Percentiles rank a stretch among this genome's conserved stretches.
Evolutionary conservation across 140 eudicot species (phyloP).

Genomic region (Cichorium intybus): DNA sequence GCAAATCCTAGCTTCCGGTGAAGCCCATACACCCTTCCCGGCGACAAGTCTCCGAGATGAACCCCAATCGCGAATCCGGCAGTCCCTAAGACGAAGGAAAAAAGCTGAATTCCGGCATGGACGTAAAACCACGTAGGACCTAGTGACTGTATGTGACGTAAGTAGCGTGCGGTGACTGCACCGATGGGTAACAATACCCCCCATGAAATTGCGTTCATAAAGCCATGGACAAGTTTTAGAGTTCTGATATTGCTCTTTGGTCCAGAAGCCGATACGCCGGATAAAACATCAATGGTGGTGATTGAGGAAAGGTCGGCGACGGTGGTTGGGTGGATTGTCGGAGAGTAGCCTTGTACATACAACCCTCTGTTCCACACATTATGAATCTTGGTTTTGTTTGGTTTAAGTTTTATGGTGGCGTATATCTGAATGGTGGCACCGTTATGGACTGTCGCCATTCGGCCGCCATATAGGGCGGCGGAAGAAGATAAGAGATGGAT

Average conservation of each 20-base stretch:
- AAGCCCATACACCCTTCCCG: constrained; percentile 69
- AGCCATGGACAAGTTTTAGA: constrained; percentile 62
- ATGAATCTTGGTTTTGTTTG: constrained; percentile 74
- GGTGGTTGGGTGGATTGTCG: constrained; percentile 84
- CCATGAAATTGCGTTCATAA: constrained; percentile 75
- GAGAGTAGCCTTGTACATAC: constrained; percentile 98
- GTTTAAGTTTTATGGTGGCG: constrained; percentile 67
- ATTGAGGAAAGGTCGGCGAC: constrained; percentile 63
- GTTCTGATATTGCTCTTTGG: constrained; percentile 37
- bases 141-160: constrained; percentile 58
- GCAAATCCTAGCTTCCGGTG: constrained; percentile 81
- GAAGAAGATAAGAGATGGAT: constrained; percentile 75
- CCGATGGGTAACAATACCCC: constrained; percentile 80
- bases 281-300: constrained; percentile 68
- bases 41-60: constrained; percentile 66
- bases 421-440: constrained; percentile 72
- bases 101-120: constrained; percentile 79
- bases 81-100: constrained; percentile 61
- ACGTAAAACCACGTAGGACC: constrained; percentile 87
- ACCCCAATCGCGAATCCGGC: constrained; percentile 73
- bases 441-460: constrained; percentile 72
- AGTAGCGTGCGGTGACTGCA: constrained; percentile 65
- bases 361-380: constrained; percentile 82
- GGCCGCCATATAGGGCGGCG: constrained; percentile 74
- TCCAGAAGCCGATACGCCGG: constrained; percentile 43